Base-by-base conservation (phyloP, 164 flowering plant genomes). In the Vitis amurensis region DNA sequence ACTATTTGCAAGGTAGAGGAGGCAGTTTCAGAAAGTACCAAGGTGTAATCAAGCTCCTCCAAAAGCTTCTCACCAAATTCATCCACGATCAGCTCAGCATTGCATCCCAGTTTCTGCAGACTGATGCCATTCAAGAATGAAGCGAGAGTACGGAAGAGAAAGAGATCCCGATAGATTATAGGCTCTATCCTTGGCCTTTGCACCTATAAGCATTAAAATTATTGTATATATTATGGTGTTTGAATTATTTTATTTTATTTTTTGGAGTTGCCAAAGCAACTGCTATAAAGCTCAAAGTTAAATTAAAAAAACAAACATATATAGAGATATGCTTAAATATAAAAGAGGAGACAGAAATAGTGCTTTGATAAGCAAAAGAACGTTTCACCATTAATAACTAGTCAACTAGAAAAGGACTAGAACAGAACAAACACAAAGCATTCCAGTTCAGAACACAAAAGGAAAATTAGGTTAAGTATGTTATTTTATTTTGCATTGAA, bases 41-140 rank as follows among this genome's bases (percentile, higher is more conserved):
- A 77, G 61, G 97, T 95, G 75, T 95, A 95, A 78, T 95, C 99
- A 59, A 95, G 98, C 82, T 95, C 99, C 87, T 95, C 99, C 81
- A 95, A 74, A 73, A 95, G 98, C 84, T 95, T 95, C 79, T 95
- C 99, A 70, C 99, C 98, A 78, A 95, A 95, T 79, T 92, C 99
- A 84, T 95, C 99, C 78, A 95, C 97, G 60, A 95, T 95, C 73
- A 95, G 90, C 84, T 95, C 99, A 15, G 99, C 97, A 74, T 95
- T 95, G 82, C 99, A 95, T 19, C 99, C 99, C 73, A 95, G 79
- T 76, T 95, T 95, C 78, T 91, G 94, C 30, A 95, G 82, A 83
- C 98, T 95, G 69, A 95, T 82, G 58, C 98, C 99, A 74, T 95
- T 95, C 81, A 95, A 84, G 77, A 95, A 93, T 64, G 98, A 95